Conservation (phyloP, 2,329 filamentous ascomycete genomes). For the Apiospora marii region DNA sequence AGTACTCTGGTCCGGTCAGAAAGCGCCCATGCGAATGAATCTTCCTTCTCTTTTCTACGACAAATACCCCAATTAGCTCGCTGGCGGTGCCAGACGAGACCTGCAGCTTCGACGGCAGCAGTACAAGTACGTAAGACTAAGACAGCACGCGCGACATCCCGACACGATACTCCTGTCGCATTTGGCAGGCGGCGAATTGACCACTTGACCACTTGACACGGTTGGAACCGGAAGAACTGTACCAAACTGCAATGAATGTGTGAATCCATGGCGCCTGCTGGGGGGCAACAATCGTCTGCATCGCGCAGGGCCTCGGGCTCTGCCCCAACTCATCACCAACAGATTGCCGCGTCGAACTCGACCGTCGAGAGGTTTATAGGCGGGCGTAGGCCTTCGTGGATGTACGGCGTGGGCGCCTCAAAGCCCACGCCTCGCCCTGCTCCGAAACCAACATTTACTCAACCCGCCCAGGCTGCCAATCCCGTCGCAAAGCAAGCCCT, state of each 20-base stretch:
- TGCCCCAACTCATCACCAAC: constrained; percentile 29
- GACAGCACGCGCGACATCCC: neutral
- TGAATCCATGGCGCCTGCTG: constrained; percentile 27
- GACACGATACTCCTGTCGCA: neutral
- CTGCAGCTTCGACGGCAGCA: constrained; percentile 3
- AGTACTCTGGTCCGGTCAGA: neutral
- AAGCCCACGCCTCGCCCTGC: constrained; percentile 41
- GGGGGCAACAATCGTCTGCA: constrained; percentile 23
- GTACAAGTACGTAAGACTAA: neutral
- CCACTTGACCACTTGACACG: constrained; percentile 7
- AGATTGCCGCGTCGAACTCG: constrained; percentile 50
- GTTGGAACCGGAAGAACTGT: neutral
- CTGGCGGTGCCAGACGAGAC: neutral
- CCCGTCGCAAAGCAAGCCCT: neutral
- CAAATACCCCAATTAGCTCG: neutral
- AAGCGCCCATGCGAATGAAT: neutral
- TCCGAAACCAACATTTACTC: constrained; percentile 6
- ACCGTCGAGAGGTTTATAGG: constrained; percentile 51
- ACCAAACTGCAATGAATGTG: constrained; percentile 25
- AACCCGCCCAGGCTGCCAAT: neutral
- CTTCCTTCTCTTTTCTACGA: neutral
- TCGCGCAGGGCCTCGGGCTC: constrained; percentile 25
- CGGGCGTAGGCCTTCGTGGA: constrained; percentile 45
- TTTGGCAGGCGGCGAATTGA: neutral
- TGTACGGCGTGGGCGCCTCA: constrained; percentile 40